phyloP scores from a whole-genome alignment of 2,329 filamentous ascomycete species.

The Fusarium robinianum region DNA sequence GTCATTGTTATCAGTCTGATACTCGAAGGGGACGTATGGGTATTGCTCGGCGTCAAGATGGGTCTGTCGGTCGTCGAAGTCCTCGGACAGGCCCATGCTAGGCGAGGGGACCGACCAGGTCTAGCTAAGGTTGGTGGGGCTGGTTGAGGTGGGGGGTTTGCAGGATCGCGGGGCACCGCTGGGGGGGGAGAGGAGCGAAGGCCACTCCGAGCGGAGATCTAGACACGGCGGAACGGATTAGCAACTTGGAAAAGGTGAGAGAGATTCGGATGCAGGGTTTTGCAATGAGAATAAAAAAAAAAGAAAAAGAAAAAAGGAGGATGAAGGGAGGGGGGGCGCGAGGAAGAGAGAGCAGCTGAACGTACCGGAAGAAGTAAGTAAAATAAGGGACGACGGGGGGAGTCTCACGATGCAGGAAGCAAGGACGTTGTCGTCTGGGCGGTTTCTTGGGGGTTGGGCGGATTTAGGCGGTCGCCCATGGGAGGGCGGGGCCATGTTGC shows the following conservation, averaged over 20 bases:
- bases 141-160: constrained; percentile 27
- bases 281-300: too few relatives aligned
- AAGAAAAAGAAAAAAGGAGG: constrained; percentile 7
- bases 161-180: constrained; percentile 34
- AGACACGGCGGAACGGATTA: constrained; percentile 23
- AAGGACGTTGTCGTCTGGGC: constrained; percentile 20
- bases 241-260: too few relatives aligned
- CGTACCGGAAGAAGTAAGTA: too few relatives aligned
- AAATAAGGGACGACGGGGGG: too few relatives aligned
- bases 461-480: constrained; percentile 34
- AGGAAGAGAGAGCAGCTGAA: constrained; percentile 29
- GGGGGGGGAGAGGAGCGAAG: constrained; percentile 34
- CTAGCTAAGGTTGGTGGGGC: constrained; percentile 33
- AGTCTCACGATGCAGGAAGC: too few relatives aligned
- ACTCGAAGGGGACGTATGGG: constrained; percentile 75
- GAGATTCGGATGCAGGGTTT: too few relatives aligned
- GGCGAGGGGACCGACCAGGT: constrained; percentile 53
- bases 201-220: constrained; percentile 35
- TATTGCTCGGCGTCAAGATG: constrained; percentile 64
- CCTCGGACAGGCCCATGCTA: constrained; percentile 70
- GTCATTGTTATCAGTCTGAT: constrained; percentile 80
- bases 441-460: constrained; percentile 21
- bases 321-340: constrained; percentile 49
- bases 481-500: constrained; percentile 36
- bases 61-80: constrained; percentile 71